Evolutionary conservation across 1,284 basidiomycete species (phyloP).

Genomic region (Pascua guehoae): DNA sequence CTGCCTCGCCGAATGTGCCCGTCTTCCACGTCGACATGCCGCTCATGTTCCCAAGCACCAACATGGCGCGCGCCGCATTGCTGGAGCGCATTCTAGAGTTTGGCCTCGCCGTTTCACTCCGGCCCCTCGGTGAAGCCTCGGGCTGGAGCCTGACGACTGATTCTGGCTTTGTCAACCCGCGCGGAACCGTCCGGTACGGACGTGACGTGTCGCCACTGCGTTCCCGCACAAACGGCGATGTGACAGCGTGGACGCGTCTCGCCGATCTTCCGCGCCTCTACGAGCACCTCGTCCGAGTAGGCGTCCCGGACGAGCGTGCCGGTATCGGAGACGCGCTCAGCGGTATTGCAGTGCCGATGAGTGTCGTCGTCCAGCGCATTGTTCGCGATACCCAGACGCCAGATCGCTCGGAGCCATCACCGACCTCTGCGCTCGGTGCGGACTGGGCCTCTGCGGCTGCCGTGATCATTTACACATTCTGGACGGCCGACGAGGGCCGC

Average conservation of each 20-base stretch:
- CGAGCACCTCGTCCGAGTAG: constrained; percentile 4
- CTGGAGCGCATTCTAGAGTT: constrained; percentile 6
- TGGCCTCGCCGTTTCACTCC: constrained; percentile 1
- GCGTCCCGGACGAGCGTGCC: not conserved
- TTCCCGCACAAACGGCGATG: not conserved
- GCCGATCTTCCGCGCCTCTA: constrained; percentile 9
- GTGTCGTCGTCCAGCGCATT: constrained; percentile 14
- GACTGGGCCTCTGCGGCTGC: constrained; percentile 13
- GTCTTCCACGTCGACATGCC: constrained; percentile 21
- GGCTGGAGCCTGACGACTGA: constrained; percentile 16
- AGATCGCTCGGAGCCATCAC: not conserved
- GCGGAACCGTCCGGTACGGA: not conserved
- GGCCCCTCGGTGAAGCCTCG: constrained; percentile 1
- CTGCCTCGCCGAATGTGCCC: not conserved
- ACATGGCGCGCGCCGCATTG: constrained; percentile 3
- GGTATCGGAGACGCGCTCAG: constrained; percentile 1
- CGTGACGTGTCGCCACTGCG: constrained; percentile 4
- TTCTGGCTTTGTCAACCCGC: constrained; percentile 1
- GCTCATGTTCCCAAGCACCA: constrained; percentile 6
- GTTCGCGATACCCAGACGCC: constrained; percentile 12
- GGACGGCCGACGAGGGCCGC: constrained; percentile 3
- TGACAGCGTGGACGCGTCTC: not conserved
- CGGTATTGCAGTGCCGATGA: constrained; percentile 6
- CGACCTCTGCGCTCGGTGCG: not conserved
- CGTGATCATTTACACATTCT: constrained; percentile 18